Evolutionary conservation across 371 early-diverging fungal species (phyloP).

Genomic region (Lichtheimia corymbifera): DNA sequence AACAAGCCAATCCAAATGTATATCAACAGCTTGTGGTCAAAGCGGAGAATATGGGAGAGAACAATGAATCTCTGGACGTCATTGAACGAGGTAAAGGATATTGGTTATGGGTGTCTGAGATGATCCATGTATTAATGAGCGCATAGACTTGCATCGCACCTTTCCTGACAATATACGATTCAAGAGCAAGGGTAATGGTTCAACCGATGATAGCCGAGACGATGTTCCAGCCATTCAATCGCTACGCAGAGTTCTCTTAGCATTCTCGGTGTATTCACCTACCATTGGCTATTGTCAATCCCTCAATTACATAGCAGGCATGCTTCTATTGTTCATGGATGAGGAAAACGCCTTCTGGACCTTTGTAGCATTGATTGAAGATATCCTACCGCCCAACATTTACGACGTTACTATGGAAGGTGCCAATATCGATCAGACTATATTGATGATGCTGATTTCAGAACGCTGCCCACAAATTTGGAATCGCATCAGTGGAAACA

Average conservation of each 20-base stretch:
- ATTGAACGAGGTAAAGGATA: slow-evolving; percentile 56
- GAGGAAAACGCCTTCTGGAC: slow-evolving; percentile 85
- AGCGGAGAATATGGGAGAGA: slow-evolving; percentile 49
- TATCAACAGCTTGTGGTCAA: slow-evolving; percentile 57
- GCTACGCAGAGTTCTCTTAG: slow-evolving; percentile 70
- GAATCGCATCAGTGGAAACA: slow-evolving; percentile 48
- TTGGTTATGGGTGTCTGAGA: not conserved
- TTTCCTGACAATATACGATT: slow-evolving; percentile 82
- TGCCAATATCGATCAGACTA: slow-evolving; percentile 78
- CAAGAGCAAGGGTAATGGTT: slow-evolving; percentile 27
- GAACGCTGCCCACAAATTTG: slow-evolving; percentile 59
- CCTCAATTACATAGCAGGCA: slow-evolving; percentile 84
- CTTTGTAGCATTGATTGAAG: slow-evolving; percentile 70
- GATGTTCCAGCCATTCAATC: slow-evolving; percentile 38
- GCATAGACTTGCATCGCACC: slow-evolving; percentile 72
- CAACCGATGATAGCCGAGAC: slow-evolving; percentile 32
- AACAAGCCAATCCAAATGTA: slow-evolving; percentile 60
- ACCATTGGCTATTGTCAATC: slow-evolving; percentile 85
- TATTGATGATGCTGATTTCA: slow-evolving; percentile 65
- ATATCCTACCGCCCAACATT: slow-evolving; percentile 73
- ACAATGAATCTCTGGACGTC: slow-evolving; percentile 71
- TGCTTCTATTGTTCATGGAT: slow-evolving; percentile 75
- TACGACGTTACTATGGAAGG: slow-evolving; percentile 82
- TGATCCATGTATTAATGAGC: not conserved
- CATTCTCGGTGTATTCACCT: slow-evolving; percentile 64